Base-by-base conservation (phyloP, 345 rosid species). In the Lagerstroemia speciosa region DNA sequence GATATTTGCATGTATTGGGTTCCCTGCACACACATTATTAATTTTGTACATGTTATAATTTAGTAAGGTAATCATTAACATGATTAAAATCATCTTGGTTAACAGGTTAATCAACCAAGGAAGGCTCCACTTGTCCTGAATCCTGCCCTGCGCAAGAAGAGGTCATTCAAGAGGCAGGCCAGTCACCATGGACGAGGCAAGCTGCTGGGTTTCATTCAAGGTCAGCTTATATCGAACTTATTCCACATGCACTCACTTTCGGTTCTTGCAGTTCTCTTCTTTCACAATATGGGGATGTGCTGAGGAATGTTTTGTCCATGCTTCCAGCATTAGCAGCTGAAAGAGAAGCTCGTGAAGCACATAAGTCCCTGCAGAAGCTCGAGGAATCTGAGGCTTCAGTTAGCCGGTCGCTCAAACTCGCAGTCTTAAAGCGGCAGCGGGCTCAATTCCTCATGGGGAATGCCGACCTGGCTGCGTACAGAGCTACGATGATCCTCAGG, bases 381-480 rank as follows among this genome's bases (percentile, higher is more conserved):
- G 89, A 86, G 68, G 89, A 83, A 48, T 90, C 97, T 8, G 82
- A 69, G 62, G 72, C 73, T 30, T 69, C 76, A 19, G 91, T 87
- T 14, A 73, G 66, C 65, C 70, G 66, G 48, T 66, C 78, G 20
- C 32, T 76, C 41, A 89, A 91, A 67, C 62, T 69, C 5, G 97
- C 97, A 3, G 71, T 86, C 3, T 45, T 52, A 2, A 92, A 83
- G 66, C 90, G 99, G 11, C 73, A 62, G 52, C 77, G 79, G 74
- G 98, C 97, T 11, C 93, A 94, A 78, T 45, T 73, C 46, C 90
- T 89, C 16, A 85, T 86, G 85, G 85, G 79, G 76, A 84, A 78
- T n/a, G 99, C 99, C 4, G 90, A 88, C 76, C 72, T 94, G 78
- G 92, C 90, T 26, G 77, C 86, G 16, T 92, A 88, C 80, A 94